These are phyloP conservation scores for Amanita thiersii DNA, from an alignment of 768 basidiomycete genomes.

Conservation along the genomic window DNA sequence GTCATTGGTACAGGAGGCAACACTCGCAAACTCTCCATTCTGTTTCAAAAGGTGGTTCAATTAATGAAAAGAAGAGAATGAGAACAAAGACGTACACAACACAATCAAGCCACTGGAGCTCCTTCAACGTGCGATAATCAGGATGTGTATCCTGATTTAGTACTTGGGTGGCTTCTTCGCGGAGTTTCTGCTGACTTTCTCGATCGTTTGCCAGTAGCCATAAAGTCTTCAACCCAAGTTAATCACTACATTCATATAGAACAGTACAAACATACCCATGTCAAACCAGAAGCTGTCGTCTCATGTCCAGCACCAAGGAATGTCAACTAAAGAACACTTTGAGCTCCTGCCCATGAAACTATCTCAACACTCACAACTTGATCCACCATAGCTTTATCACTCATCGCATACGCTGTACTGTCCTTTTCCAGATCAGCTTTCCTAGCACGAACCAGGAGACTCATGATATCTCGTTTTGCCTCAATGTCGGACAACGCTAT, in stretches of 20 bases:
- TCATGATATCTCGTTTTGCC: conserved; percentile 33
- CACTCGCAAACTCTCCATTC: conserved; percentile 36
- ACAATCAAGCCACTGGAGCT: conserved; percentile 30
- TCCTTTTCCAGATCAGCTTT: conserved; percentile 19
- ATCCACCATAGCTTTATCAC: conserved; percentile 29
- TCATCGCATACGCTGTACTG: conserved; percentile 22
- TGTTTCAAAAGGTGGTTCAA: conserved; percentile 8
- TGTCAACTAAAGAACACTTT: conserved; percentile 22
- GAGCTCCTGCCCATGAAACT: not conserved
- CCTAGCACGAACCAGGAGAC: conserved; percentile 26
- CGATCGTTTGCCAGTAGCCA: conserved; percentile 42
- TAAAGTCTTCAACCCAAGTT: conserved; percentile 22
- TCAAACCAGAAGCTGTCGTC: conserved; percentile 31
- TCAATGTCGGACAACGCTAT: conserved; percentile 18
- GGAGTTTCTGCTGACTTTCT: conserved; percentile 38
- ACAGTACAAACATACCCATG: conserved; percentile 26
- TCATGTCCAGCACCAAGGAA: conserved; percentile 33
- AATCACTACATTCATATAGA: not conserved
- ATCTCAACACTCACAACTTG: conserved; percentile 21
- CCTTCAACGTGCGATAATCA: conserved; percentile 31
- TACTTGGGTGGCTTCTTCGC: conserved; percentile 42
- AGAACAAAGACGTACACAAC: conserved; percentile 23
- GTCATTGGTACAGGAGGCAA: conserved; percentile 35
- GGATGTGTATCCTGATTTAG: conserved; percentile 23
- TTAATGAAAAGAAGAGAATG: not conserved